Percentiles rank a stretch among this genome's conserved stretches.
phyloP scores from a whole-genome alignment of 768 basidiomycete genomes.

The Artomyces pyxidatus region DNA sequence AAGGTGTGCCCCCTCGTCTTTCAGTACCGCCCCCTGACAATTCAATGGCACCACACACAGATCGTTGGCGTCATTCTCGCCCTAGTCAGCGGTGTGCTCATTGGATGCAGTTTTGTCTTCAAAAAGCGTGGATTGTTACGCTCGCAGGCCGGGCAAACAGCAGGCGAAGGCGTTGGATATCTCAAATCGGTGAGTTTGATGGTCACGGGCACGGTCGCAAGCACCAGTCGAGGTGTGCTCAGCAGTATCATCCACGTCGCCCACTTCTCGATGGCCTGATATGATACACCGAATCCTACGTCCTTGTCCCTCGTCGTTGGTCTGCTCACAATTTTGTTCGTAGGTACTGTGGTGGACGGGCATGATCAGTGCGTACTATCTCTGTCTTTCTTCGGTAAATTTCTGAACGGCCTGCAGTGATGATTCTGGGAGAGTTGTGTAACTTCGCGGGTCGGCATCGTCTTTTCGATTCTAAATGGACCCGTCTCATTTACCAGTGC shows the following conservation, averaged over 20 bases:
- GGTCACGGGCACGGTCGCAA: no score
- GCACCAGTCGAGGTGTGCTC: no score
- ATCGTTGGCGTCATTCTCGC: constrained; percentile 74
- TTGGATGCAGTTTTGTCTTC: constrained; percentile 90
- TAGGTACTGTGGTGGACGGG: constrained; percentile 90
- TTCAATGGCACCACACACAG: constrained; percentile 25
- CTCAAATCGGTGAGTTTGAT: constrained; percentile 75
- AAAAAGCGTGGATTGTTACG: constrained; percentile 92
- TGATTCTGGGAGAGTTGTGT: constrained; percentile 87
- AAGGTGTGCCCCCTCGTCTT: constrained; percentile 5
- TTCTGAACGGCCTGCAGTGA: constrained; percentile 40
- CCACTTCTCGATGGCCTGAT: no score
- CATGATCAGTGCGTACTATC: constrained; percentile 62
- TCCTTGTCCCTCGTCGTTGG: no score
- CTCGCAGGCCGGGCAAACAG: constrained; percentile 70
- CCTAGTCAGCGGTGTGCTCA: constrained; percentile 73
- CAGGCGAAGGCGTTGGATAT: constrained; percentile 88
- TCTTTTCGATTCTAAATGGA: constrained; percentile 20
- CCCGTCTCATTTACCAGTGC: constrained; percentile 15
- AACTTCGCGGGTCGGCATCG: constrained; percentile 66
- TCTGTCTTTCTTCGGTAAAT: neutral
- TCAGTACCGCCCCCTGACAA: neutral
- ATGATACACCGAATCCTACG: no score
- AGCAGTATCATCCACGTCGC: no score
- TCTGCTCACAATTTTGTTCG: no score